These are phyloP conservation scores for Parascedosporium putredinis DNA, from an alignment of 2,329 filamentous ascomycete genomes.

Conservation along the genomic window DNA sequence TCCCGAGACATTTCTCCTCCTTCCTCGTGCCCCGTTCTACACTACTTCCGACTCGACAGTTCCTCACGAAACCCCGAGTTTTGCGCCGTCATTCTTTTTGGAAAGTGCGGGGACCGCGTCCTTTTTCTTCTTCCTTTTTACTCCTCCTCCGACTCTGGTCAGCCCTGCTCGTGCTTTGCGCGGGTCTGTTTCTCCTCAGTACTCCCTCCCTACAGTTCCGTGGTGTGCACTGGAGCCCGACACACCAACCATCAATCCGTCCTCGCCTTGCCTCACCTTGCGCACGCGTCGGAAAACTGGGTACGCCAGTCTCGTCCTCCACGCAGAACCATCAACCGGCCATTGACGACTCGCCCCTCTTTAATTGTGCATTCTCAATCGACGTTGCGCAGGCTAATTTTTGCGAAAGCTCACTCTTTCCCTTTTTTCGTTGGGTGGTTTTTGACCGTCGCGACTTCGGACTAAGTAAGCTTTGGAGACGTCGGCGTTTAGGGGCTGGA, in stretches of 20 bases:
- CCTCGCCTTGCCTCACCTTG: constrained; percentile 1
- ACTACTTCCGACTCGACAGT: constrained; percentile 1
- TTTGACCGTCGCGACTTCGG: no score
- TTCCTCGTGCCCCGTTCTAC: constrained; percentile 2
- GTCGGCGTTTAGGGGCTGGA: constrained; percentile 1
- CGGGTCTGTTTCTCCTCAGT: no score
- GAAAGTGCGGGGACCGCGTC: constrained; percentile 1
- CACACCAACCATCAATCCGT: not conserved
- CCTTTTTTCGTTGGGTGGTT: no score
- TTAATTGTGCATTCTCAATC: not conserved
- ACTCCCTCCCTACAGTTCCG: not conserved
- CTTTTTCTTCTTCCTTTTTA: not conserved
- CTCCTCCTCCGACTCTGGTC: not conserved
- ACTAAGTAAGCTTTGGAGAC: no score
- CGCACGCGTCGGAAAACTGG: not conserved
- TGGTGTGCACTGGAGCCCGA: constrained; percentile 5
- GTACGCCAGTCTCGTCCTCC: not conserved
- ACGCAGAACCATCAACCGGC: not conserved
- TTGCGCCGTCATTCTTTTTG: constrained; percentile 2
- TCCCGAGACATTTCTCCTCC: constrained; percentile 8
- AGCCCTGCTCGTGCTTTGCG: no score
- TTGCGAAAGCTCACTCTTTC: no score
- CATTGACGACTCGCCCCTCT: not conserved
- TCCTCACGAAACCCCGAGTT: constrained; percentile 4
- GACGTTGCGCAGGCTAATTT: not conserved